These are phyloP conservation scores for Metschnikowia sp. DNA, from an alignment of 805 yeast species.

Conservation along the genomic window DNA sequence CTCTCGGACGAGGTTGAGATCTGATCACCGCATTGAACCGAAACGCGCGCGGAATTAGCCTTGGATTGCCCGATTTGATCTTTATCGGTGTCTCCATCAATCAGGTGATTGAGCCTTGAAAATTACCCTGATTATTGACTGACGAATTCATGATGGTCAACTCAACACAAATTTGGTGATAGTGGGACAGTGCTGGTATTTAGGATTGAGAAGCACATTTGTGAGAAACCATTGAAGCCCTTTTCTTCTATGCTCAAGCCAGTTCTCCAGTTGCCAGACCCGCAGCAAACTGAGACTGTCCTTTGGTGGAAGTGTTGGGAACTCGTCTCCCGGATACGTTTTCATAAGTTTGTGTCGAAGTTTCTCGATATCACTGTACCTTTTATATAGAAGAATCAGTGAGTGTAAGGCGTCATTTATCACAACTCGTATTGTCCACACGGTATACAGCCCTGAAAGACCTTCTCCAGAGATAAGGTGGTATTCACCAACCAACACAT, in stretches of 20 bases:
- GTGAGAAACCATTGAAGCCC: conserved; percentile 61
- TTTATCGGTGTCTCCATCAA: too few relatives aligned
- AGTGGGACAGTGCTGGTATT: conserved; percentile 33
- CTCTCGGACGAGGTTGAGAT: too few relatives aligned
- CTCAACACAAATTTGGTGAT: conserved; percentile 39
- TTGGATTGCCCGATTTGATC: too few relatives aligned
- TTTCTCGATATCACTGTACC: conserved; percentile 62
- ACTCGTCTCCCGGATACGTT: conserved; percentile 36
- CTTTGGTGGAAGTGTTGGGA: conserved; percentile 54
- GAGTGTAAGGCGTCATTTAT: conserved; percentile 36
- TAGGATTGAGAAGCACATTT: conserved; percentile 50
- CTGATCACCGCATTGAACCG: too few relatives aligned
- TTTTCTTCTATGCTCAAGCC: conserved; percentile 53
- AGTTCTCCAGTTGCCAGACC: conserved; percentile 36
- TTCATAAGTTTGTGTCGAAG: conserved; percentile 40
- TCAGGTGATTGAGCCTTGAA: too few relatives aligned
- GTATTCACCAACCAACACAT: conserved; percentile 40
- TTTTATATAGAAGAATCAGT: conserved; percentile 46
- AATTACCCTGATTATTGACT: too few relatives aligned
- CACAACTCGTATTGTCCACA: conserved; percentile 38
- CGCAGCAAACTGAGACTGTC: conserved; percentile 39
- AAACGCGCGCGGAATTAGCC: too few relatives aligned
- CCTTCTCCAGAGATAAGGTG: conserved; percentile 37
- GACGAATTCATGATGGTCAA: neutral
- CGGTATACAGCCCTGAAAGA: conserved; percentile 32